Base-by-base conservation (phyloP, 2,329 filamentous ascomycete species). In the Tetracladium maxilliforme region DNA sequence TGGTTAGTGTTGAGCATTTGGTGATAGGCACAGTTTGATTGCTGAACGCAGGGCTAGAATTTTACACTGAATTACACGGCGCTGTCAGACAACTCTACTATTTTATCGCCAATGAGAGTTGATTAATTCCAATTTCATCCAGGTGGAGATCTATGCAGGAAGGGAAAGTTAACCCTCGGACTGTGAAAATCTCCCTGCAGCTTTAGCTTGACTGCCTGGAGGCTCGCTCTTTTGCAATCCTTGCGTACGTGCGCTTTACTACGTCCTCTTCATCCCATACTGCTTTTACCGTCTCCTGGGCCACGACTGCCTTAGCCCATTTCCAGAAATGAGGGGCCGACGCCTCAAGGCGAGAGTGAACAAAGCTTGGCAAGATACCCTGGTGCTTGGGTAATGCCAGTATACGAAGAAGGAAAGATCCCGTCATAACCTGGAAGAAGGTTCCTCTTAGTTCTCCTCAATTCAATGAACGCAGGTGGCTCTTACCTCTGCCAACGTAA, bases 401-500 rank as follows among this genome's bases (percentile, higher is more conserved):
- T 12, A 74, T 43, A 3, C 78, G 61, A 12, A 83, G 41, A 7
- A 80, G 41, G 43, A 84, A 83, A 0, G 77, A 71, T 1, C 69
- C 77, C 3, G 62, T 64, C 30, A 71, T 53, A 10, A 65, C 71
- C 70, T 73, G 29, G 26, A 5, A 31, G 36, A 22, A 42, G 42
- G 2, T 35, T 39, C 10, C 30, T 38, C 7, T 36, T 42, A 14
- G 35, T 26, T 11, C 32, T 36, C 38, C 44, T 21, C 12, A 18
- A 21, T 7, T 27, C 34, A 29, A 39, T 22, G n/a, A 19, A 16
- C 27, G 7, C 6, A 25, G n/a, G 7, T 6, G 18, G 15, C 13
- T 42, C 51, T 32, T 49, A 80, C 79, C 65, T 90, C 82, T 8
- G 73, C 81, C 18, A 84, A 48, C 0, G 79, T 87, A 20, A 84